A percentile compares a stretch with the other conserved stretches of the same genome.
Evolutionary conservation across 179 eudicot genomes (phyloP).

Genomic region (Nepenthes alata): DNA sequence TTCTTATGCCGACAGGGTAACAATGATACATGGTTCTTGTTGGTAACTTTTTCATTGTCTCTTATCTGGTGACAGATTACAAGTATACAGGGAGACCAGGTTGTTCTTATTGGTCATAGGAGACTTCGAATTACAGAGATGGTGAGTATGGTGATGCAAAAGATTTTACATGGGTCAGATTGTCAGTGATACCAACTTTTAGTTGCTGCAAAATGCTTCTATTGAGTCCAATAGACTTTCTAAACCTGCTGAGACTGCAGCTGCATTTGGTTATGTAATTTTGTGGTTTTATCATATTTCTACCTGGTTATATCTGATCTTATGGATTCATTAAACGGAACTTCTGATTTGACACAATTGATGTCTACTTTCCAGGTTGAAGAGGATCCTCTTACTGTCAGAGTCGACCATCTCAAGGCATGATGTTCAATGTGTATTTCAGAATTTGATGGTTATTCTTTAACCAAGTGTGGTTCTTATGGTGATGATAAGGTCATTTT

Average conservation of each 20-base stretch:
- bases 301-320: background rate
- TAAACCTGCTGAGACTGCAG: background rate
- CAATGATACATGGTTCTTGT: no score
- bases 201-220: no score
- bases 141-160: constrained; percentile 37
- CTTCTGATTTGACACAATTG: background rate
- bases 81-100: constrained; percentile 91
- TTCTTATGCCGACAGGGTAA: background rate
- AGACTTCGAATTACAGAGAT: constrained; percentile 86
- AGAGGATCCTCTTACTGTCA: constrained; percentile 94
- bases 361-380: constrained; percentile 49
- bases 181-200: background rate
- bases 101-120: constrained; percentile 82
- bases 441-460: background rate
- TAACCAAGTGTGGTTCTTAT: no score
- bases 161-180: background rate
- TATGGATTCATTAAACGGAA: background rate
- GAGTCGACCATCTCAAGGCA: constrained; percentile 95
- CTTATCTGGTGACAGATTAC: constrained; percentile 41
- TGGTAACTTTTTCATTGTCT: constrained; percentile 2
- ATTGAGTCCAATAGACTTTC: background rate
- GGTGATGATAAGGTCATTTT: background rate
- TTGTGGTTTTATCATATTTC: background rate
- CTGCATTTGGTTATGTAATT: no score
- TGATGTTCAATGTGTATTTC: constrained; percentile 6